A percentile compares a stretch with the other conserved stretches of the same genome.
phyloP scores from a whole-genome alignment of 768 basidiomycete genomes.

The Gymnopilus junonius region DNA sequence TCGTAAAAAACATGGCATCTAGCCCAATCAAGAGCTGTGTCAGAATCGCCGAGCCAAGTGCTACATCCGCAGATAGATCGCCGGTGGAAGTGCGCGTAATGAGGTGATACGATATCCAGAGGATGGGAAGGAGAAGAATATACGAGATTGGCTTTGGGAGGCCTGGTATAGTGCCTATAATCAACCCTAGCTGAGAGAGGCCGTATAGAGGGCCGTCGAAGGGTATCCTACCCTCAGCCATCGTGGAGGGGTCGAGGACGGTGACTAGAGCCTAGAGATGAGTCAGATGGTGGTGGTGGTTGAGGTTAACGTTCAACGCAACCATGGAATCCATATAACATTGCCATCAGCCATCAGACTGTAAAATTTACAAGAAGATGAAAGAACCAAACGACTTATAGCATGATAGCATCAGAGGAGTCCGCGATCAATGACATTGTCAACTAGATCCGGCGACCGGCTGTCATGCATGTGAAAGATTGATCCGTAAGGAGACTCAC shows the following conservation, averaged over 20 bases:
- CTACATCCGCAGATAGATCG: conserved; percentile 23
- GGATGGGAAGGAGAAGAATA: conserved; percentile 18
- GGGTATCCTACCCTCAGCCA: conserved; percentile 4
- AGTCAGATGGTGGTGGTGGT: neutral
- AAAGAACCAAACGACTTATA: neutral
- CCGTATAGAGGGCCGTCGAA: conserved; percentile 15
- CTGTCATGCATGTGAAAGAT: too few species aligned
- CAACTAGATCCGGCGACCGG: too few species aligned
- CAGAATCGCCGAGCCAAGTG: conserved; percentile 26
- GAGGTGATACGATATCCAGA: conserved; percentile 24
- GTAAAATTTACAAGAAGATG: too few species aligned
- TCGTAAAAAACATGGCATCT: conserved; percentile 32
- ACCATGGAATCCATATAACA: neutral
- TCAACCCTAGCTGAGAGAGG: conserved; percentile 3
- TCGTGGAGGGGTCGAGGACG: neutral
- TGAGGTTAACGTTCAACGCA: neutral
- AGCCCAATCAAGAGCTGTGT: conserved; percentile 30
- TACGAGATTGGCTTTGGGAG: conserved; percentile 9
- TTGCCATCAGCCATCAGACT: neutral
- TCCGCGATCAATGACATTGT: neutral
- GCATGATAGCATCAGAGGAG: neutral
- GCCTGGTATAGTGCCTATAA: conserved; percentile 17
- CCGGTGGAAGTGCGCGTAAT: conserved; percentile 33
- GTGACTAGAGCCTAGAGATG: too few species aligned
- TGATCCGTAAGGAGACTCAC: too few species aligned